A percentile compares a stretch with the other conserved stretches of the same genome.
Evolutionary conservation across 2,329 filamentous ascomycete genomes (phyloP).

Genomic region (Apiospora marii): DNA sequence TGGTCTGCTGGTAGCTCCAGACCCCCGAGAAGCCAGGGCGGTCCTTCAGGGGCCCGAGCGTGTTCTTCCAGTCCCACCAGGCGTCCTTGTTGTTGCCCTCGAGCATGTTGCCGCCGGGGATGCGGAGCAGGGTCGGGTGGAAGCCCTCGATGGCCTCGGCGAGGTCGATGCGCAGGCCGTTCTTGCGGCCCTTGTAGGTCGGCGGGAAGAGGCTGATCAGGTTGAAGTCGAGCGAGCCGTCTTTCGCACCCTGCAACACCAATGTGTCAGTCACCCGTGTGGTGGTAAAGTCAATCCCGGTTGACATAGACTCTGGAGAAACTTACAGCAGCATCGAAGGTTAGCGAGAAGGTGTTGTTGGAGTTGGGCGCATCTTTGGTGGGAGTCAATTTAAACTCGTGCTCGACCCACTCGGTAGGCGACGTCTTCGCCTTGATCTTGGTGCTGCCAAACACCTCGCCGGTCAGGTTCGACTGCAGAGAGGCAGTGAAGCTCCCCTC

Average conservation of each 20-base stretch:
- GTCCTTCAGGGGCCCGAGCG: conserved; percentile 60
- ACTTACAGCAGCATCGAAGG: conserved; percentile 54
- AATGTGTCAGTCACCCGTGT: not conserved
- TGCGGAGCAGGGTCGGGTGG: conserved; percentile 66
- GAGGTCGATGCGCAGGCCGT: conserved; percentile 65
- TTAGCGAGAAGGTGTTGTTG: conserved; percentile 64
- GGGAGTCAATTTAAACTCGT: conserved; percentile 55
- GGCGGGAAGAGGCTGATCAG: conserved; percentile 67
- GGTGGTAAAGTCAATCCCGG: too few relatives aligned
- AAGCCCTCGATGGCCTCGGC: conserved; percentile 59
- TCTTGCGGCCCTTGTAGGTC: conserved; percentile 64
- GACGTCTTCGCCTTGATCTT: conserved; percentile 53
- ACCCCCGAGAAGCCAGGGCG: conserved; percentile 63
- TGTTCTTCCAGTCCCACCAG: conserved; percentile 62
- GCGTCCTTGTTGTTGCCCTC: conserved; percentile 53
- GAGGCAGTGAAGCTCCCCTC: conserved; percentile 56
- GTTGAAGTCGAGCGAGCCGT: conserved; percentile 61
- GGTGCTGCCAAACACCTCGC: conserved; percentile 54
- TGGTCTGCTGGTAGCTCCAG: conserved; percentile 68
- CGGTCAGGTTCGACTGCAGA: conserved; percentile 53
- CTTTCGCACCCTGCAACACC: conserved; percentile 41
- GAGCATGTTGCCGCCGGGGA: conserved; percentile 72
- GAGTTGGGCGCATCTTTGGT: conserved; percentile 56
- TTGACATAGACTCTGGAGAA: not conserved
- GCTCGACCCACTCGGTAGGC: conserved; percentile 57